A percentile compares a stretch with the other conserved stretches of the same genome.
These are phyloP conservation scores for Micractinium sp. DNA, from an alignment of 139 green algal species.

Conservation along the genomic window DNA sequence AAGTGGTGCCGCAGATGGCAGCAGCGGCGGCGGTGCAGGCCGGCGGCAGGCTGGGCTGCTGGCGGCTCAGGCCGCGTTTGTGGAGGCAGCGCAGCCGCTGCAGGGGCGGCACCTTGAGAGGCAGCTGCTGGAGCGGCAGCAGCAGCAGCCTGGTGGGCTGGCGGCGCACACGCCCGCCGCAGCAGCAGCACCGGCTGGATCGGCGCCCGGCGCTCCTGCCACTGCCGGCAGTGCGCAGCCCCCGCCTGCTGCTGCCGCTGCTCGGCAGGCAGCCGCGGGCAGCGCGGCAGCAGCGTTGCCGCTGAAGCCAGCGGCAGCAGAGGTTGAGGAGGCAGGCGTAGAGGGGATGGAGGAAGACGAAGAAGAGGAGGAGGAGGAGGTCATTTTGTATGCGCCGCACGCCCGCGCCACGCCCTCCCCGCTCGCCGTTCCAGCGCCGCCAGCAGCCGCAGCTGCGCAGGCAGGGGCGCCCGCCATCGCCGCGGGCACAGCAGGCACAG, in stretches of 20 bases:
- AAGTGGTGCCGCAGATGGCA: neutral
- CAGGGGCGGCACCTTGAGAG: neutral
- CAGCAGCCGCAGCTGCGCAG: neutral
- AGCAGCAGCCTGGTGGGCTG: no score
- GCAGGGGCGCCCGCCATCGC: neutral
- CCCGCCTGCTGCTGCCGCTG: no score
- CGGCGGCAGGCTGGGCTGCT: neutral
- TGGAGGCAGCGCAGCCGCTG: neutral
- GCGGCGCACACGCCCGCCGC: no score
- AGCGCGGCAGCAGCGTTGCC: no score
- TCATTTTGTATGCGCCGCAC: neutral
- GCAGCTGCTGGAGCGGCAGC: neutral
- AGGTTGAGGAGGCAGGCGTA: neutral
- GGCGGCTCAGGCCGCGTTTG: neutral
- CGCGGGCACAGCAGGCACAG: neutral
- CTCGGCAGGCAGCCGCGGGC: no score
- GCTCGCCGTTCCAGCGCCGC: neutral
- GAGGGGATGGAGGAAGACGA: neutral
- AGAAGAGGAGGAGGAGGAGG: neutral
- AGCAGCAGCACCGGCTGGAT: no score
- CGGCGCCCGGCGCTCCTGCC: no score
- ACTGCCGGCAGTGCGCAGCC: no score
- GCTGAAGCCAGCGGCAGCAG: no score
- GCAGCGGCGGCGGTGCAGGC: neutral
- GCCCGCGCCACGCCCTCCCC: neutral